Evolutionary conservation across 73 alveolate genomes (phyloP).

Genomic region (Stentor roeselii): DNA sequence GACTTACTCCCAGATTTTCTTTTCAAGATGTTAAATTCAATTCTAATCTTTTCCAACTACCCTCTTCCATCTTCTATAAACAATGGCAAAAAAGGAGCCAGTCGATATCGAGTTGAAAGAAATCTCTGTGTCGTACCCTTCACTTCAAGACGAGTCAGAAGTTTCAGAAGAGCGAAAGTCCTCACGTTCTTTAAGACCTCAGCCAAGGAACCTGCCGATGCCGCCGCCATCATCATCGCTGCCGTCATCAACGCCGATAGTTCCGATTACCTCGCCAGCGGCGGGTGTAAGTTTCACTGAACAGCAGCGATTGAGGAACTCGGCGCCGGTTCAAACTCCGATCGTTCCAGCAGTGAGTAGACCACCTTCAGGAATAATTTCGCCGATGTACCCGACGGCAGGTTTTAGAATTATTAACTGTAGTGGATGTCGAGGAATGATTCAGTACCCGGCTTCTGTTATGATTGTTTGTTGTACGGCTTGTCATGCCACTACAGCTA

Average conservation of each 20-base stretch:
- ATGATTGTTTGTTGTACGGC: not conserved
- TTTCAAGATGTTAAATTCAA: not conserved
- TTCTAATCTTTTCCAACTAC: too few species aligned
- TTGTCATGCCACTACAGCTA: not conserved
- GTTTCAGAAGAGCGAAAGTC: not conserved
- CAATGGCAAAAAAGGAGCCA: not conserved
- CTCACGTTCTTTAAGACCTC: not conserved
- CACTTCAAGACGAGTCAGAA: not conserved
- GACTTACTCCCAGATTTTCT: not conserved
- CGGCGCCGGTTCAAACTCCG: not conserved
- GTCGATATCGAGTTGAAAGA: not conserved
- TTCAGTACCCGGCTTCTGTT: not conserved
- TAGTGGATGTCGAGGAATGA: not conserved
- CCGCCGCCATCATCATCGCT: not conserved
- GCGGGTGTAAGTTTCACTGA: not conserved
- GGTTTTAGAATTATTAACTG: not conserved
- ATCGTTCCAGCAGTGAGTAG: too few species aligned
- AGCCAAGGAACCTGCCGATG: not conserved
- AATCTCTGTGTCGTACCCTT: not conserved
- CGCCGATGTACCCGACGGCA: too few species aligned
- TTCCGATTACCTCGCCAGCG: not conserved
- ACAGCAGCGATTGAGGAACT: not conserved
- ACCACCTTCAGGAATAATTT: too few species aligned
- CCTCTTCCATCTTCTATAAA: too few species aligned
- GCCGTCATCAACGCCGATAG: not conserved